A percentile compares a stretch with the other conserved stretches of the same genome.
These are phyloP conservation scores for Fusarium penzigii DNA, from an alignment of 2,329 filamentous ascomycete species.

Conservation along the genomic window DNA sequence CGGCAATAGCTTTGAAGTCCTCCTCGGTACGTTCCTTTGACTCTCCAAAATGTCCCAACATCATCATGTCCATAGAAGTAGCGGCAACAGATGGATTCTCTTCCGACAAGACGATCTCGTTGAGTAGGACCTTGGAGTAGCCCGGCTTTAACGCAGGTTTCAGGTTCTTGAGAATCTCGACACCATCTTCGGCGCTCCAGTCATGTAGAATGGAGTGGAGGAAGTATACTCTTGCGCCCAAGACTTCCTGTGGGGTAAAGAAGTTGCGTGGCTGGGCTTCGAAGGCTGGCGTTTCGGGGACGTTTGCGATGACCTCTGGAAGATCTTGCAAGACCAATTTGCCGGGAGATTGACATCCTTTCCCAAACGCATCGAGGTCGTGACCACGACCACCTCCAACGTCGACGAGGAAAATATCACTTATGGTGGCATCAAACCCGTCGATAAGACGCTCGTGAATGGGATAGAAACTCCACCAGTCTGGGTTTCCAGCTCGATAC, in stretches of 20 bases:
- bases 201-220: constrained; percentile 40
- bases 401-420: constrained; percentile 16
- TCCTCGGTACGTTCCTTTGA: constrained; percentile 11
- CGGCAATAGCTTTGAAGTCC: constrained; percentile 3
- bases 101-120: constrained; percentile 15
- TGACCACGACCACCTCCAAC: constrained; percentile 21
- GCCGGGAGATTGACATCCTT: constrained; percentile 1
- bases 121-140: constrained; percentile 14
- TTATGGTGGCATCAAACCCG: constrained; percentile 3
- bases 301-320: constrained; percentile 14
- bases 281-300: constrained; percentile 1
- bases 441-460: constrained; percentile 1
- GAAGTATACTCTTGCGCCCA: constrained; percentile 7
- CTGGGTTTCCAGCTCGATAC: constrained; percentile 7
- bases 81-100: constrained; percentile 9
- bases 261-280: constrained; percentile 16
- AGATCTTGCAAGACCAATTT: constrained; percentile 22
- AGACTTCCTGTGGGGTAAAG: constrained; percentile 19
- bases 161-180: constrained; percentile 33
- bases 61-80: constrained; percentile 19
- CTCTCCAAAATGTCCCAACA: constrained; percentile 13
- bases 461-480: constrained; percentile 16
- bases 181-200: constrained; percentile 35
- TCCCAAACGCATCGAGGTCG: constrained; percentile 16
- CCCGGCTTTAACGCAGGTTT: constrained; percentile 29